Evolutionary conservation across 1,284 basidiomycete genomes (phyloP), one percentile per base, ranked within the genome.

Genomic region (Papiliotrema fonsecae): DNA sequence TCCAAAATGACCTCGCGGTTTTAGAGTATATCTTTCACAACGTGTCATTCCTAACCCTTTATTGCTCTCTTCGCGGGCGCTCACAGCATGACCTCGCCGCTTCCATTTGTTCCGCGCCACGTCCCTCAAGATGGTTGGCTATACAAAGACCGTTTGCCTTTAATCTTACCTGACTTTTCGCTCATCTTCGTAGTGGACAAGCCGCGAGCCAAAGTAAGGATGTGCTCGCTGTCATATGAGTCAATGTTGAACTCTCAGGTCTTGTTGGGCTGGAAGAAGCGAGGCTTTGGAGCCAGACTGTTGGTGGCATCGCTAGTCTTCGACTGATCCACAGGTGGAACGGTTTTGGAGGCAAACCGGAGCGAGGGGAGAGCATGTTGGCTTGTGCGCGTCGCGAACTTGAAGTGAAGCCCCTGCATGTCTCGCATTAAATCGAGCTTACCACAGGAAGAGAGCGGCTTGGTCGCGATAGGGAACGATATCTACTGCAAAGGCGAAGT

Each of bases 281-380:
- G 85, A 30, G 85, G 85, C 1, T 81, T 86, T 59, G 85, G 84
- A 2, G 67, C 74, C 32, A 75, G 77, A 50, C 73, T 80, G 84
- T 84, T 56, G 51, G 81, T 52, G 14, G 24, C 14, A 22, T 24
- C 18, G 10, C 39, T n/a, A 18, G 45, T 22, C 28, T 24, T 35
- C 19, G 21, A 22, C 47, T 22, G 35, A 34, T 13, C 34, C 19
- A 28, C 55, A 85, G 83, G 54, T 83, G 78, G 56, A 86, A 86
- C 56, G 84, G 84, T 2, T 87, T 85, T 55, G 86, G 85, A 5
- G 85, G 85, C 3, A 88, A 87, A 66, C 79, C 83, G 2, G 83
- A 86, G 52, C 67, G 75, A 1, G 78, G 77, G 2, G 86, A 88
- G 68, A 77, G 79, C 0, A 70, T 80, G n/a, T 50, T 72, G 0